These are phyloP conservation scores for Pichia sp. DNA, from an alignment of 1,139 yeast genomes.

Conservation along the genomic window DNA sequence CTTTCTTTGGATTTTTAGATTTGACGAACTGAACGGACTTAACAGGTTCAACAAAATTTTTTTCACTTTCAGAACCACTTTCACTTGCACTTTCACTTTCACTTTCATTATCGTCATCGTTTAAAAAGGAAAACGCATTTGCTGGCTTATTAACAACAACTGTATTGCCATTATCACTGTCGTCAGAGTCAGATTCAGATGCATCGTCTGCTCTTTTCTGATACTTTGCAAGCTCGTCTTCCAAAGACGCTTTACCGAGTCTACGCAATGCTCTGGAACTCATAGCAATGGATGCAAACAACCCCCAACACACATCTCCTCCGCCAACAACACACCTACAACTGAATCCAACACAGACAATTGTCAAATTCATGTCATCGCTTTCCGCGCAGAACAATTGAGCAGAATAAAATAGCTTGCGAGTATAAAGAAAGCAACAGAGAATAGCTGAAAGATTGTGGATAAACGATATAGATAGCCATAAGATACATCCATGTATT, in stretches of 20 bases:
- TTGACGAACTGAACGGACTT: slow-evolving; percentile 11
- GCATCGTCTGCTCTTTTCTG: slow-evolving; percentile 9
- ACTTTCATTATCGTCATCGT: slow-evolving; percentile 24
- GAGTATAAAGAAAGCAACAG: too few relatives aligned
- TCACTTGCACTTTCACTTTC: not conserved
- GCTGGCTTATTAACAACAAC: slow-evolving; percentile 21
- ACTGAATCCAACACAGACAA: too few relatives aligned
- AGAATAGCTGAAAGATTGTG: too few relatives aligned
- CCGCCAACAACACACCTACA: too few relatives aligned
- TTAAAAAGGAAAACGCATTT: slow-evolving; percentile 52
- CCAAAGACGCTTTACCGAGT: slow-evolving; percentile 38
- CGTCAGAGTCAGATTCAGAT: slow-evolving; percentile 17
- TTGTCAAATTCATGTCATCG: too few relatives aligned
- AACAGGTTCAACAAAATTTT: too few relatives aligned
- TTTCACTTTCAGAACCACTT: not conserved
- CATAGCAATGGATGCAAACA: slow-evolving; percentile 33
- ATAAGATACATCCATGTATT: too few relatives aligned
- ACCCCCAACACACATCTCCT: not conserved
- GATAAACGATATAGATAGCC: too few relatives aligned
- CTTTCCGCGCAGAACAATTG: too few relatives aligned
- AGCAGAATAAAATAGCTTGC: too few relatives aligned
- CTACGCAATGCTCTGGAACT: slow-evolving; percentile 63
- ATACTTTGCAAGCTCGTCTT: slow-evolving; percentile 31
- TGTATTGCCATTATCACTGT: too few relatives aligned
- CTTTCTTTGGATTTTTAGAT: slow-evolving; percentile 18